Evolutionary conservation across 2,329 filamentous ascomycete genomes (phyloP).

Genomic region (Pseudogymnoascus sp.): DNA sequence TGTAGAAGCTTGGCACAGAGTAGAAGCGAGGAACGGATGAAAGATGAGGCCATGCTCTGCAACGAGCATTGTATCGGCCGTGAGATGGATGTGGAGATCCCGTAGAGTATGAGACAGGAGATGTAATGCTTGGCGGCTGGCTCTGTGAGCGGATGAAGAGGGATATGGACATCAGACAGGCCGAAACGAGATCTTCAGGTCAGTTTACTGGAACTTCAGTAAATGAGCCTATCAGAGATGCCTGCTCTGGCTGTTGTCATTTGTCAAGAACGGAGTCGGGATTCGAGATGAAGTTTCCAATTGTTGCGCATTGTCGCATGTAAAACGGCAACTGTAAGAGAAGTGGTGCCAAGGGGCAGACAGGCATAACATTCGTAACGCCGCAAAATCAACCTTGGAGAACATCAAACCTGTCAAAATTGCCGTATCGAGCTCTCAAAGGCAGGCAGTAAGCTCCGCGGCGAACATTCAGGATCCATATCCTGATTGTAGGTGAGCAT

Average conservation of each 20-base stretch:
- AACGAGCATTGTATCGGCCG: neutral
- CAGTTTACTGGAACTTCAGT: neutral
- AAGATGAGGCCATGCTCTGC: neutral
- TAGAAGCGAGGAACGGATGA: slow-evolving; percentile 7
- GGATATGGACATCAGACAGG: neutral
- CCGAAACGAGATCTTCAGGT: neutral
- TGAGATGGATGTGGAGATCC: neutral
- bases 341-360: neutral
- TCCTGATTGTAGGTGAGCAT: neutral
- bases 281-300: neutral
- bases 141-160: neutral
- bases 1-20: slow-evolving; percentile 24
- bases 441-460: neutral
- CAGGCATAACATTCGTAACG: neutral
- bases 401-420: neutral
- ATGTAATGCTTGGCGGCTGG: neutral
- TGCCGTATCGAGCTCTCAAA: neutral
- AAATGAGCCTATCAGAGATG: neutral
- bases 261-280: neutral
- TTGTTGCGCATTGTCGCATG: neutral
- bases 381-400: neutral
- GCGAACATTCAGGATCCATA: neutral
- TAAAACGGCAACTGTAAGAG: neutral
- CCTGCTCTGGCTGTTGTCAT: neutral
- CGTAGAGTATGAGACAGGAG: slow-evolving; percentile 1